Conservation (phyloP, 208 protist species). For the Herpetomonas muscarum region DNA sequence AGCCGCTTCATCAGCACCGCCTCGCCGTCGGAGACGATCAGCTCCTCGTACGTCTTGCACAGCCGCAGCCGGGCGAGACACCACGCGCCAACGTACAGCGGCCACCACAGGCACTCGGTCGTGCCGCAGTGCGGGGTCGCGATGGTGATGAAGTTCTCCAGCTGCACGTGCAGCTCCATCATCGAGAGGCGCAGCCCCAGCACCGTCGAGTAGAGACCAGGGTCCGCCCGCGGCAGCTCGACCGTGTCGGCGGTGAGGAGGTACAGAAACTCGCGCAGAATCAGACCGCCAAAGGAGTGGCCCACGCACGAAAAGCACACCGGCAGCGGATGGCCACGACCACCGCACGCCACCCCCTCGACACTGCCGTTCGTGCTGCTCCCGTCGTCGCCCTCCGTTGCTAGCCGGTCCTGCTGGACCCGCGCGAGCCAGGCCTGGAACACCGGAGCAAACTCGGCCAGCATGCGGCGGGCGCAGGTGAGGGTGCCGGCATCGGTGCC, state of each 20-base stretch:
- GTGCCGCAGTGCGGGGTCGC: constrained; percentile 65
- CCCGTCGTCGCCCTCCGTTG: background rate
- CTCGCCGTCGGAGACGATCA: constrained; percentile 40
- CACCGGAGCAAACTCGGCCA: constrained; percentile 47
- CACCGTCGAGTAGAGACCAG: constrained; percentile 16
- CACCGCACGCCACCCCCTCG: background rate
- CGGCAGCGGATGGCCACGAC: constrained; percentile 13
- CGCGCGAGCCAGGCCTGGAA: constrained; percentile 35
- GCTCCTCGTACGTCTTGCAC: constrained; percentile 42
- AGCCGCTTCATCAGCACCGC: constrained; percentile 34
- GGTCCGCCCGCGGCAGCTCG: constrained; percentile 13
- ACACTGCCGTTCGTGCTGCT: background rate
- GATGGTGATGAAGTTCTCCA: constrained; percentile 61
- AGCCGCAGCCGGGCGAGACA: constrained; percentile 26
- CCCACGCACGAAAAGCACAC: constrained; percentile 56
- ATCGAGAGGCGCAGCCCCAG: constrained; percentile 24
- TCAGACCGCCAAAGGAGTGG: constrained; percentile 68
- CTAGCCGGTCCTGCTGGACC: background rate
- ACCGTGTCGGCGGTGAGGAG: constrained; percentile 30
- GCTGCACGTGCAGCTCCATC: constrained; percentile 21
- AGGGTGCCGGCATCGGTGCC: constrained; percentile 35
- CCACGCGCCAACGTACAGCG: constrained; percentile 44
- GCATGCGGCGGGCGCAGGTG: constrained; percentile 28
- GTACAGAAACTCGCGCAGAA: constrained; percentile 63
- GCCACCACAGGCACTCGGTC: constrained; percentile 43